These are phyloP conservation scores for Globisporangium sylvaticum DNA, from an alignment of 352 stramenopile genomes.

Conservation along the genomic window DNA sequence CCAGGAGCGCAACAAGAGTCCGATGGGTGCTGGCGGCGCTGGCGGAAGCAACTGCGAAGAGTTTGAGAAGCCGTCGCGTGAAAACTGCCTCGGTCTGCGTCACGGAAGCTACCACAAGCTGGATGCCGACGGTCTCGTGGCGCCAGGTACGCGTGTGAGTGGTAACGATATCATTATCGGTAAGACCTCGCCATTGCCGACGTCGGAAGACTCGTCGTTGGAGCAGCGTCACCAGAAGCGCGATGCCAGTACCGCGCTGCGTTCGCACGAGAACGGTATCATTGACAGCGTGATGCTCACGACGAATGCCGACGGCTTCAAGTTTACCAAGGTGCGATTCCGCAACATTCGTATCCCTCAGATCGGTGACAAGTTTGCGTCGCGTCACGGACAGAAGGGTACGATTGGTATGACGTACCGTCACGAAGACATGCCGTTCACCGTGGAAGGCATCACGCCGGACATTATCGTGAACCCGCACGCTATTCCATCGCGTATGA, in stretches of 20 bases:
- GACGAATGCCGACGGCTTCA: constrained; percentile 96
- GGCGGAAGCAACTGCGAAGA: constrained; percentile 78
- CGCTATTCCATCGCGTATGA: constrained; percentile 99
- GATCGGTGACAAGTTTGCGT: constrained; percentile 99
- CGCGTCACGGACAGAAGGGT: constrained; percentile 87
- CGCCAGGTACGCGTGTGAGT: constrained; percentile 94
- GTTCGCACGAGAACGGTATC: constrained; percentile 98
- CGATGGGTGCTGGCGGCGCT: constrained; percentile 57
- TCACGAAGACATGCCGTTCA: constrained; percentile 99
- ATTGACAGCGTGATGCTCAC: constrained; percentile 99
- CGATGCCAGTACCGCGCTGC: constrained; percentile 95
- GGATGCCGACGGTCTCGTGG: constrained; percentile 97
- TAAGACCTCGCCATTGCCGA: constrained; percentile 93
- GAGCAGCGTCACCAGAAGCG: constrained; percentile 94
- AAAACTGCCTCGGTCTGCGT: constrained; percentile 94
- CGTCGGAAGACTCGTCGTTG: constrained; percentile 73
- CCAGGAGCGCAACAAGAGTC: constrained; percentile 88
- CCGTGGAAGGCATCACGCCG: constrained; percentile 96
- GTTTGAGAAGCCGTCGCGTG: constrained; percentile 95
- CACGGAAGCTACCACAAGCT: constrained; percentile 98
- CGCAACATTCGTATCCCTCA: constrained; percentile 98
- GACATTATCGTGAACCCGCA: constrained; percentile 99
- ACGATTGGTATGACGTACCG: constrained; percentile 99
- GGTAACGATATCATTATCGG: constrained; percentile 99
- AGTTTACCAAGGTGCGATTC: constrained; percentile 97